Evolutionary conservation across 805 yeast species (phyloP).

Genomic region (Metschnikowia proteae): DNA sequence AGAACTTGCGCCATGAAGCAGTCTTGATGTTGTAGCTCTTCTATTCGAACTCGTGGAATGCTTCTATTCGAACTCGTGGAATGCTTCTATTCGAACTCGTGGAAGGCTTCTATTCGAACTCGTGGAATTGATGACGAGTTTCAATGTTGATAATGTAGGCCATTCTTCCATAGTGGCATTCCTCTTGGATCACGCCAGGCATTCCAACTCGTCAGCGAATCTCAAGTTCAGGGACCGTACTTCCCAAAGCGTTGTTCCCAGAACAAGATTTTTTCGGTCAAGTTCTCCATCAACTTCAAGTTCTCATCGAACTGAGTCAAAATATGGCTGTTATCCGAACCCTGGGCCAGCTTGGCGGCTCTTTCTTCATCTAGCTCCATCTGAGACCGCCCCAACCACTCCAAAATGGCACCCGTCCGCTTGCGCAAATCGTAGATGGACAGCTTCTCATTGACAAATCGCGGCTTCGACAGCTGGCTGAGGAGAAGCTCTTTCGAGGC

Average conservation of each 20-base stretch:
- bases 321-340: conserved; percentile 5
- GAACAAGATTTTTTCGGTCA: conserved; percentile 62
- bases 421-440: conserved; percentile 81
- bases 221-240: conserved; percentile 33
- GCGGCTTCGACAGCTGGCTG: conserved; percentile 75
- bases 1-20: too few species aligned
- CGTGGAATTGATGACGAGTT: too few species aligned
- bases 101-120: too few species aligned
- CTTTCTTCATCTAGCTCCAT: conserved; percentile 70
- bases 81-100: too few species aligned
- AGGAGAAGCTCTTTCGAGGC: conserved; percentile 44
- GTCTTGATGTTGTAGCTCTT: too few species aligned
- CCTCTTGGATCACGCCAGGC: too few species aligned
- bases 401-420: conserved; percentile 84
- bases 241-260: conserved; percentile 80
- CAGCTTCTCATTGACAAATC: conserved; percentile 73
- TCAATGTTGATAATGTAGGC: too few species aligned
- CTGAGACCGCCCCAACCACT: conserved; percentile 85
- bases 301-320: conserved; percentile 48
- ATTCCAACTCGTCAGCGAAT: too few species aligned
- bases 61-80: too few species aligned
- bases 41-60: too few species aligned
- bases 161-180: too few species aligned
- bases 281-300: conserved; percentile 60
- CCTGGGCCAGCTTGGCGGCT: conserved; percentile 12